These are phyloP conservation scores for Gracilaria vermiculophylla DNA, from an alignment of 23 red algal genomes.

Conservation along the genomic window DNA sequence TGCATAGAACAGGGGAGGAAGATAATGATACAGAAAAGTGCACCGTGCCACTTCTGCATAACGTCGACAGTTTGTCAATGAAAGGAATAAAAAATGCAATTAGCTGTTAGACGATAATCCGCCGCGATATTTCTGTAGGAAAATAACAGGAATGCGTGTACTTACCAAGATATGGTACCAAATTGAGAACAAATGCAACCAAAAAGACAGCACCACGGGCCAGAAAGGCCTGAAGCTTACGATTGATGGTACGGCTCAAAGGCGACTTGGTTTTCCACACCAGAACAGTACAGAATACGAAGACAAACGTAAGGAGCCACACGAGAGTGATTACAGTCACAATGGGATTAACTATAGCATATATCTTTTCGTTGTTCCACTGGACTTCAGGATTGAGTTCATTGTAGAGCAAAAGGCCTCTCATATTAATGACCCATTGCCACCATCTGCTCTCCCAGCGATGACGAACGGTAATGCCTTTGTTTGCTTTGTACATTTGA, in stretches of 20 bases:
- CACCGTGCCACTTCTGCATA: slow-evolving; percentile 66
- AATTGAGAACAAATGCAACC: slow-evolving; percentile 71
- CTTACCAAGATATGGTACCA: slow-evolving; percentile 67
- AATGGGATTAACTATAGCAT: slow-evolving; percentile 89
- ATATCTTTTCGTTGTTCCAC: slow-evolving; percentile 68
- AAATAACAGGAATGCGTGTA: not conserved
- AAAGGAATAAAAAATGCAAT: not conserved
- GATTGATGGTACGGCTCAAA: not conserved
- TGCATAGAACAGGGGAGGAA: slow-evolving; percentile 84
- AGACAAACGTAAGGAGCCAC: slow-evolving; percentile 26
- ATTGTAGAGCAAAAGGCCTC: slow-evolving; percentile 62
- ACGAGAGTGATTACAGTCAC: slow-evolving; percentile 52
- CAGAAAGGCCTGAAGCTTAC: slow-evolving; percentile 6
- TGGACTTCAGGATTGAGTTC: slow-evolving; percentile 32
- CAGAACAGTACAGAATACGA: not conserved
- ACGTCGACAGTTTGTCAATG: slow-evolving; percentile 37
- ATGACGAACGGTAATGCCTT: slow-evolving; percentile 77
- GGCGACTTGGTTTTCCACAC: not conserved
- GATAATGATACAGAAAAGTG: slow-evolving; percentile 99
- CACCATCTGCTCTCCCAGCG: slow-evolving; percentile 86
- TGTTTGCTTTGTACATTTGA: slow-evolving; percentile 93
- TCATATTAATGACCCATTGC: slow-evolving; percentile 74
- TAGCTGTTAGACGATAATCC: not conserved
- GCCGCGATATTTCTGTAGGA: not conserved
- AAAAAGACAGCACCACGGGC: slow-evolving; percentile 45